Base-by-base conservation (phyloP, 2,329 filamentous ascomycete species). In the Penicillium sp. region DNA sequence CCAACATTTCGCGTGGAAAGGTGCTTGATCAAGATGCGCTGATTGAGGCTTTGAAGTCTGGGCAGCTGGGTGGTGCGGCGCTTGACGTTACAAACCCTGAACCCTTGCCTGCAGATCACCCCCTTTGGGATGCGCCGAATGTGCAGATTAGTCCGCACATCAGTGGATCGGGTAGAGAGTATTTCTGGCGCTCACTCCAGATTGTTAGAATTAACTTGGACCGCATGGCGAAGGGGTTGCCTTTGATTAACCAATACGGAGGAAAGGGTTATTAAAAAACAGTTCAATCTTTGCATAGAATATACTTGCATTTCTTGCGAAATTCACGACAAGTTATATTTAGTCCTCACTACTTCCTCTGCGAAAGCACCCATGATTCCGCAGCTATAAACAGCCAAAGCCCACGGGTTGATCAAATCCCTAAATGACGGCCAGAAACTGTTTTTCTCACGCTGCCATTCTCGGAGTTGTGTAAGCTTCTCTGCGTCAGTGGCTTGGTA, bases 1-100 rank as follows among this genome's bases (percentile, higher is more conserved):
- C 85, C 50, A 93, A 93, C 66, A 89, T 93, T 61, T 85, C 87
- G 0, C 82, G 90, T 2, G 90, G 87, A 0, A 76, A 77, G 33
- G 82, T 89, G 43, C 72, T 90, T 14, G 79, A 88, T 52, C 84
- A 87, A 61, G 74, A 81, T 2, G 87, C 84, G 1, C 70, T 93
- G 50, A 81, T 91, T 19, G 77, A 78, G 1, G 87, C 88, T 0
- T 74, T 93, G 11, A 74, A 84, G 42, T 63, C 60, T 0, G 81
- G 81, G 0, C 78, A 80, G 2, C 68, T 90, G 29, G 73, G 79
- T 3, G 90, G 90, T 29, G 90, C 90, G 0, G 89, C 89, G 1
- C 74, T 93, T 42, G 90, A 93, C 69, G 90, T 93, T 1, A 89
- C 90, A 1, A 89, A 93, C 58, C 90, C 90, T 0, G 90, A 93